phyloP scores from a whole-genome alignment of 1,284 basidiomycete genomes.

The Tranzscheliella williamsii region DNA sequence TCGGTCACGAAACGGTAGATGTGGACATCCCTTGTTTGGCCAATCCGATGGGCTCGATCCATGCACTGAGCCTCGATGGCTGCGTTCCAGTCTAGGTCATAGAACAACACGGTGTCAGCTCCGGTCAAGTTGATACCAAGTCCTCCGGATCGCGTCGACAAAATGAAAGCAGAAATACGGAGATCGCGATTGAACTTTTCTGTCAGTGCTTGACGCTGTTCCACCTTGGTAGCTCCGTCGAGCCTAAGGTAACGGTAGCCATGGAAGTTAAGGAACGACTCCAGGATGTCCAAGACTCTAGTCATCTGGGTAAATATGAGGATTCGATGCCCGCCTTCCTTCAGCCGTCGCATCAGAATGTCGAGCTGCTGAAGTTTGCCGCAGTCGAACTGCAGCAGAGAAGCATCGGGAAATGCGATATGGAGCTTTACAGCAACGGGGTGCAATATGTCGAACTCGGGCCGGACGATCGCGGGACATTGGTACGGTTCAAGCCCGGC shows the following conservation, averaged over 20 bases:
- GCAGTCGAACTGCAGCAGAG: constrained; percentile 91
- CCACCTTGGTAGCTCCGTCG: constrained; percentile 93
- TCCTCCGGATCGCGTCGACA: constrained; percentile 88
- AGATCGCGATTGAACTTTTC: constrained; percentile 93
- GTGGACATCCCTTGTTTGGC: constrained; percentile 94
- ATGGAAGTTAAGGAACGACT: constrained; percentile 88
- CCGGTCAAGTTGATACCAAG: constrained; percentile 92
- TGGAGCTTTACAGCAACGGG: constrained; percentile 78
- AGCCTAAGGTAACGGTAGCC: constrained; percentile 90
- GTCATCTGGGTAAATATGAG: constrained; percentile 99
- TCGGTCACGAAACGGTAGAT: constrained; percentile 93
- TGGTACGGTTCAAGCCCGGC: constrained; percentile 61
- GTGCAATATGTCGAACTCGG: constrained; percentile 68
- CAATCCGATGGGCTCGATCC: constrained; percentile 91
- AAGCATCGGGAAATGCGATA: constrained; percentile 90
- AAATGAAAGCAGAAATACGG: constrained; percentile 90
- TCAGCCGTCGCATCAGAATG: constrained; percentile 77
- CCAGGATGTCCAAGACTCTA: constrained; percentile 86
- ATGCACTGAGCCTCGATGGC: constrained; percentile 97
- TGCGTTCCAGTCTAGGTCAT: constrained; percentile 96
- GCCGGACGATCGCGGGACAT: constrained; percentile 18
- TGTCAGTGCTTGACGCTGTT: constrained; percentile 91
- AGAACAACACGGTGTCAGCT: constrained; percentile 95
- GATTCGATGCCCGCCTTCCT: constrained; percentile 82
- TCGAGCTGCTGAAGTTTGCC: constrained; percentile 89